These are phyloP conservation scores for Dendrostoma leiphaemia DNA, from an alignment of 2,329 filamentous ascomycete species.

Conservation along the genomic window DNA sequence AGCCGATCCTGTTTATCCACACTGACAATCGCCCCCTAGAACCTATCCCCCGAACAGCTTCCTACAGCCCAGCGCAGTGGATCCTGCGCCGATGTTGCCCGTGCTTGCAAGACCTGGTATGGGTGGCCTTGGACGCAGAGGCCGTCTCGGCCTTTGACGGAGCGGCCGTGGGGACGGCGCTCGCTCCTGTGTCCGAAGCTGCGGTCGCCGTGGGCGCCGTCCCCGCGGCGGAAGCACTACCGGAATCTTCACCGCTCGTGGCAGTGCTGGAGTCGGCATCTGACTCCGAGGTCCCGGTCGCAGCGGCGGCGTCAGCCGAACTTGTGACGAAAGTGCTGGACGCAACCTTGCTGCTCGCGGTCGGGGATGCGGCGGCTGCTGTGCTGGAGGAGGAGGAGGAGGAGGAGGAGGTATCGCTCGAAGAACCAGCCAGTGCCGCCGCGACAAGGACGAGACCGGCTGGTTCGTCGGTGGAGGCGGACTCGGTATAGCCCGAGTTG, in stretches of 20 bases:
- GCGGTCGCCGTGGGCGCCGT: not conserved
- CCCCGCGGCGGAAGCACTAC: not conserved
- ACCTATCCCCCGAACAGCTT: not conserved
- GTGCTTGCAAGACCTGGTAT: not conserved
- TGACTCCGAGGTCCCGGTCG: too few relatives aligned
- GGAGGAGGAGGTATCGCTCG: too few relatives aligned
- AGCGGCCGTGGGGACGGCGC: not conserved
- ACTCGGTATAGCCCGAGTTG: slow-evolving; percentile 4
- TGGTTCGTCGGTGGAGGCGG: not conserved
- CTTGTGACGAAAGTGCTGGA: not conserved
- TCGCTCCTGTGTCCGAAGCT: not conserved
- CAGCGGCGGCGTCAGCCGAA: too few relatives aligned
- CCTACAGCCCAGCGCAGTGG: not conserved
- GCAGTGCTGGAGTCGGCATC: too few relatives aligned
- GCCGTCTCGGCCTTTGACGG: not conserved
- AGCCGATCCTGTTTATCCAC: too few relatives aligned
- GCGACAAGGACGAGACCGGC: not conserved
- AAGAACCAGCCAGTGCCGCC: not conserved
- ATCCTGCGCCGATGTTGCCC: not conserved
- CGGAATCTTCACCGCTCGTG: too few relatives aligned
- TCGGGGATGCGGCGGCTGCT: not conserved
- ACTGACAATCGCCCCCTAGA: too few relatives aligned
- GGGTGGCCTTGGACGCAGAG: not conserved
- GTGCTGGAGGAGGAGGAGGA: too few relatives aligned
- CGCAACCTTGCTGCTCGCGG: not conserved